Evolutionary conservation across 768 basidiomycete genomes (phyloP).

Genomic region (Exsudoporus frostii): DNA sequence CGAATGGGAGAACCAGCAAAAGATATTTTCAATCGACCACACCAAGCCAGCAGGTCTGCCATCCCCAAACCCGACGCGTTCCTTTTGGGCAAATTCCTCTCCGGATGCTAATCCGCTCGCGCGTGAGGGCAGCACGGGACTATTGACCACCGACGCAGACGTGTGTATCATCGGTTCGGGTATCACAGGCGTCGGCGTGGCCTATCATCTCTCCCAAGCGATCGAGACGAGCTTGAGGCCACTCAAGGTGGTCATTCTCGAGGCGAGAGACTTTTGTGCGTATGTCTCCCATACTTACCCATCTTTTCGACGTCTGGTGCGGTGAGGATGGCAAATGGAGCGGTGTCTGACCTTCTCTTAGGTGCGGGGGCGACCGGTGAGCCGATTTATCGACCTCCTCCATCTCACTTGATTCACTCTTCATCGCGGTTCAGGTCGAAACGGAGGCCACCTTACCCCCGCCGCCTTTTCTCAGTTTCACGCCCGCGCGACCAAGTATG

Average conservation of each 20-base stretch:
- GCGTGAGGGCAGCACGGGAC: conserved; percentile 58
- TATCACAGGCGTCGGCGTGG: conserved; percentile 71
- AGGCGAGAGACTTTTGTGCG: conserved; percentile 86
- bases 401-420: not conserved
- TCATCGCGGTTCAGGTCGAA: conserved; percentile 50
- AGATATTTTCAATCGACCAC: conserved; percentile 1
- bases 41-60: conserved; percentile 40
- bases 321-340: not conserved
- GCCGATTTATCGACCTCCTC: not conserved
- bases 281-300: conserved; percentile 7
- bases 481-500: conserved; percentile 37
- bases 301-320: not conserved
- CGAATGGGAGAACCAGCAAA: conserved; percentile 1
- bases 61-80: conserved; percentile 59
- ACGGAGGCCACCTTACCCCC: conserved; percentile 74
- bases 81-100: conserved; percentile 65
- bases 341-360: conserved; percentile 18
- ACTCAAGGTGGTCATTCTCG: conserved; percentile 62
- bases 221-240: conserved; percentile 13
- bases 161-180: conserved; percentile 79
- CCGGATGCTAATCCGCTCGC: conserved; percentile 66
- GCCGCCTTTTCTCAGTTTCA: conserved; percentile 46
- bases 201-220: conserved; percentile 62
- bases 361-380: conserved; percentile 78
- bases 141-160: conserved; percentile 59